Base-by-base conservation (phyloP, 805 yeast species). In the Pichia membranifaciens region DNA sequence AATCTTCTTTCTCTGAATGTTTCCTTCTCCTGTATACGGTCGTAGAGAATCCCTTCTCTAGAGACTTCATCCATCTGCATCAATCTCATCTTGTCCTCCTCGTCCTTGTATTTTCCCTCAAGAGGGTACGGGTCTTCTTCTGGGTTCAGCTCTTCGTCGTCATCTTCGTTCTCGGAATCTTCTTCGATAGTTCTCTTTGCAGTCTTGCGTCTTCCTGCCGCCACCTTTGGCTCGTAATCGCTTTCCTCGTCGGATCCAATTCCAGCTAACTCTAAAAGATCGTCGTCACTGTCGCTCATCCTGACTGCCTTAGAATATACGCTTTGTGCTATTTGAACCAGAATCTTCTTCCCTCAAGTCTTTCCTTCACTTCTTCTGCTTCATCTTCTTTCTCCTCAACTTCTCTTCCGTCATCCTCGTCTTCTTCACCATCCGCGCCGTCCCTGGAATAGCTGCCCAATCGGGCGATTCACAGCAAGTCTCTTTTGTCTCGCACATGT, bases 211-310 rank as follows among this genome's bases (percentile, higher is more conserved):
- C 58, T 50, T 4, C 35, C 28, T 32, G 51, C 54, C 16, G 60
- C 54, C 28, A 61, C 55, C 28, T 63, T 58, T 38, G 71, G 69
- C 41, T 68, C 72, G 47, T 66, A 63, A 32, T 62, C 72, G 43
- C 61, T 59, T 36, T 62, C 68, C 15, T 72, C 79, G 9, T 64
- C 82, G 31, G 77, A 81, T 44, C 75, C 84, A 22, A 76, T 81
- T 51, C 95, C 98, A 44, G 99, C 99, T 58, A 93, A 78, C 18
- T 96, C 98, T 62, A 91, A 78, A 70, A 93, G 77, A 76, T 93
- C 99, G 65, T 91, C 98, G 29, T 54, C 58, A 61, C 88, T 79
- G 62, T 81, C 95, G 51, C 90, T 82, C 95, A 86, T 86, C 1
- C 12, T 41, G 37, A 18, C 10, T 25, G 10, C 16, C 17, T 10